These are phyloP conservation scores for Helicocarpus griseus DNA, from an alignment of 2,329 filamentous ascomycete genomes.

Conservation along the genomic window DNA sequence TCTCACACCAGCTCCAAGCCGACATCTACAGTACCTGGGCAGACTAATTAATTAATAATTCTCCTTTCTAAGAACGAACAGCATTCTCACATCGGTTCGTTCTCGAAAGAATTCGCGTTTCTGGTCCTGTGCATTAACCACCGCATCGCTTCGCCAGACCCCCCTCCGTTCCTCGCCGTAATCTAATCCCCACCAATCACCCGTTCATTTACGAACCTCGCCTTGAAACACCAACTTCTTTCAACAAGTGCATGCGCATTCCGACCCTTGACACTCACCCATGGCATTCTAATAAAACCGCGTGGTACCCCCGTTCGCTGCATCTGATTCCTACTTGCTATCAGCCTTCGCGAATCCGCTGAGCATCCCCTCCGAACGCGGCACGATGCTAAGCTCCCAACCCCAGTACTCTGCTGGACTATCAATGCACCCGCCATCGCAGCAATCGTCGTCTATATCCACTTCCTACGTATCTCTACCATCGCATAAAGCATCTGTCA, in stretches of 20 bases:
- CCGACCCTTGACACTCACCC: neutral
- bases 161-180: neutral
- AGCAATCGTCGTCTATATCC: constrained; percentile 1
- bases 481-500: constrained; percentile 20
- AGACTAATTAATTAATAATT: neutral
- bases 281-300: neutral
- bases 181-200: neutral
- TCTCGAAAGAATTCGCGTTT: neutral
- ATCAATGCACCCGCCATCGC: neutral
- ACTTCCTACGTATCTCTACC: constrained; percentile 19
- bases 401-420: constrained; percentile 26
- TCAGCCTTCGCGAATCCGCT: neutral
- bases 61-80: neutral
- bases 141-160: neutral
- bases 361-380: neutral
- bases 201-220: neutral
- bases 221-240: neutral
- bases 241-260: neutral
- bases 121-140: neutral
- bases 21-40: neutral
- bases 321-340: neutral
- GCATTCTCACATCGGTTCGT: neutral
- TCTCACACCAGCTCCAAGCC: neutral
- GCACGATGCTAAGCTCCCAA: constrained; percentile 35
- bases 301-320: neutral